These are phyloP conservation scores for Sporobolomyces pararoseus DNA, from an alignment of 768 basidiomycete genomes.

Conservation along the genomic window DNA sequence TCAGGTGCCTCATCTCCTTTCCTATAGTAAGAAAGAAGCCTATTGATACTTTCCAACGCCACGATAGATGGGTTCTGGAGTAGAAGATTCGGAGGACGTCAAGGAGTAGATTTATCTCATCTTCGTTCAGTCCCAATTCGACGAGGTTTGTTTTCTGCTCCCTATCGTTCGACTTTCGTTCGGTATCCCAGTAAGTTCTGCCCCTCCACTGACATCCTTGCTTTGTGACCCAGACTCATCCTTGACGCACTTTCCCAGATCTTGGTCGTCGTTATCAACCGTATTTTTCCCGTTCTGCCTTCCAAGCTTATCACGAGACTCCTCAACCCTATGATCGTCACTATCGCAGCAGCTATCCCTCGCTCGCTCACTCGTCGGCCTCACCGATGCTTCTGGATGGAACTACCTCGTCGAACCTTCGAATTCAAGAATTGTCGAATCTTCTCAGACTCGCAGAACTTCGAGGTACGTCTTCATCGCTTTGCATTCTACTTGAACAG, in stretches of 20 bases:
- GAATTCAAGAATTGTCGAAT: conserved; percentile 17
- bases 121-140: conserved; percentile 19
- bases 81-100: conserved; percentile 6
- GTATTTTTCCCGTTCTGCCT: conserved; percentile 14
- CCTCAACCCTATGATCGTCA: no score
- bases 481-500: neutral
- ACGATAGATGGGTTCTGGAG: conserved; percentile 30
- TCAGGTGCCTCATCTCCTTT: neutral
- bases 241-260: neutral
- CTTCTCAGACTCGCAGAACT: conserved; percentile 29
- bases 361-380: no score
- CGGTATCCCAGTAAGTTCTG: neutral
- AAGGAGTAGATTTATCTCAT: conserved; percentile 24
- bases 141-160: conserved; percentile 26
- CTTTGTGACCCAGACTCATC: neutral
- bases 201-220: neutral
- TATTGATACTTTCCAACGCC: no score
- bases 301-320: neutral
- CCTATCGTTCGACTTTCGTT: conserved; percentile 13
- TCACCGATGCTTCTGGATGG: no score
- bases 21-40: no score
- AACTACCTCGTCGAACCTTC: neutral
- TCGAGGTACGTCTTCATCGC: conserved; percentile 21
- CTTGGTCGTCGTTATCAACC: conserved; percentile 30
- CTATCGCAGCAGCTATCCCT: neutral